These are phyloP conservation scores for Neurospora sp. DNA, from an alignment of 495 filamentous ascomycete genomes.

Conservation along the genomic window DNA sequence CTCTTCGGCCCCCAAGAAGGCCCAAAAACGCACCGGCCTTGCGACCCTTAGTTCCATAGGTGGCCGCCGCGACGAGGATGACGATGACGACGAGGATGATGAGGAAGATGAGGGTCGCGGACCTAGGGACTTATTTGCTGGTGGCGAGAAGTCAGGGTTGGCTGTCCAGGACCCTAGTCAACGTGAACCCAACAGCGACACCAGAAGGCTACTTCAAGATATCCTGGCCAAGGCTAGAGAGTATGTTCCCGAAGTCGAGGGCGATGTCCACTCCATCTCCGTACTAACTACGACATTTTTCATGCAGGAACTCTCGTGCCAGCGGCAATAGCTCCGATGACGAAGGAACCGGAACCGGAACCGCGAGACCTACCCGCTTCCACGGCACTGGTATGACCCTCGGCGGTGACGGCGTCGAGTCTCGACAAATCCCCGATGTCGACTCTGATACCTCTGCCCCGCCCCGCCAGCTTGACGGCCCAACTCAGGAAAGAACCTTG, in stretches of 20 bases:
- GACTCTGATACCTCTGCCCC: constrained; percentile 34
- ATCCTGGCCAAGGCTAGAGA: constrained; percentile 74
- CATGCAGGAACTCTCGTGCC: constrained; percentile 3
- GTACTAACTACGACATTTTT: constrained; percentile 2
- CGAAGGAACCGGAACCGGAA: constrained; percentile 30
- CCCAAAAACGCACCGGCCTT: constrained; percentile 40
- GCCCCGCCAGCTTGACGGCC: constrained; percentile 24
- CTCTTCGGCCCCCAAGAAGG: constrained; percentile 29
- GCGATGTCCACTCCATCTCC: background rate
- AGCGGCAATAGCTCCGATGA: constrained; percentile 46
- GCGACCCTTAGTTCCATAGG: constrained; percentile 49
- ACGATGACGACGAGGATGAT: constrained; percentile 50
- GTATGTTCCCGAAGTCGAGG: constrained; percentile 35
- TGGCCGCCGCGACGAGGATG: constrained; percentile 40
- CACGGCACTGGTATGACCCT: constrained; percentile 75
- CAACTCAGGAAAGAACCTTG: constrained; percentile 50
- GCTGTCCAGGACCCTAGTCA: constrained; percentile 79
- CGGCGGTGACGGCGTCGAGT: constrained; percentile 80
- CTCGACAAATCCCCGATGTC: constrained; percentile 59
- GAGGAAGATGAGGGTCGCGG: constrained; percentile 50
- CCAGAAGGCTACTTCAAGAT: constrained; percentile 60
- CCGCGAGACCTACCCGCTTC: constrained; percentile 48
- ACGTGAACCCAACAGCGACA: constrained; percentile 34
- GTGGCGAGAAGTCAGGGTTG: constrained; percentile 92
- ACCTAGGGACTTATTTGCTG: constrained; percentile 79